Percentiles rank a stretch among this genome's conserved stretches.
Conservation (phyloP, 2,329 filamentous ascomycete genomes). For the Trichocomaceae sp. region DNA sequence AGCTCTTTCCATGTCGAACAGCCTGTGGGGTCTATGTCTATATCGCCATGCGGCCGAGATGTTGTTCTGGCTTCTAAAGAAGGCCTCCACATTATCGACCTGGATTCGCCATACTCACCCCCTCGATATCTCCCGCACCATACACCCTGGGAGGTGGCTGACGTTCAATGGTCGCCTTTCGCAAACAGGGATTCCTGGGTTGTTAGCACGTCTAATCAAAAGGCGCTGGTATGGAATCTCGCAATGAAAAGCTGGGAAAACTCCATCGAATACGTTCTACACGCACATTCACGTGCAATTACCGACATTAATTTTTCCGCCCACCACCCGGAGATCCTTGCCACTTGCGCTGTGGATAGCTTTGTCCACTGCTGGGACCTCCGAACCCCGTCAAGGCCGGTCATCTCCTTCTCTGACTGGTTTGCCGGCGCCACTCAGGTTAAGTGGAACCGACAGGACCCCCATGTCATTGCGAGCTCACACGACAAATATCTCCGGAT, state of each 20-base stretch:
- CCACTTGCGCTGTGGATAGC: slow-evolving; percentile 87
- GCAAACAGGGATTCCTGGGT: slow-evolving; percentile 87
- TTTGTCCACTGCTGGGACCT: slow-evolving; percentile 93
- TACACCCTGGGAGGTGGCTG: slow-evolving; percentile 88
- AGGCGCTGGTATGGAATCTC: slow-evolving; percentile 89
- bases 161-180: slow-evolving; percentile 96
- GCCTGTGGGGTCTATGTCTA: slow-evolving; percentile 79
- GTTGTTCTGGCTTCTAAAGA: slow-evolving; percentile 85
- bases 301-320: slow-evolving; percentile 96
- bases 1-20: slow-evolving; percentile 76
- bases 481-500: slow-evolving; percentile 83
- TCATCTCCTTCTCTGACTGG: slow-evolving; percentile 82
- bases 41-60: slow-evolving; percentile 85
- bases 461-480: slow-evolving; percentile 81
- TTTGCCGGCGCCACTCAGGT: slow-evolving; percentile 90
- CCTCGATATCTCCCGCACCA: slow-evolving; percentile 80
- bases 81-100: slow-evolving; percentile 82
- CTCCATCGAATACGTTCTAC: slow-evolving; percentile 80
- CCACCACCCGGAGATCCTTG: slow-evolving; percentile 80
- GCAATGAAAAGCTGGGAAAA: slow-evolving; percentile 64
- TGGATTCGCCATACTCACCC: slow-evolving; percentile 81
- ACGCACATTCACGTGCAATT: slow-evolving; percentile 80
- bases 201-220: slow-evolving; percentile 88
- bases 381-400: slow-evolving; percentile 64
- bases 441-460: slow-evolving; percentile 84